Percentiles rank a stretch among this genome's conserved stretches.
Conservation (phyloP, 441 rosid species). For the Euphorbia celastroides region DNA sequence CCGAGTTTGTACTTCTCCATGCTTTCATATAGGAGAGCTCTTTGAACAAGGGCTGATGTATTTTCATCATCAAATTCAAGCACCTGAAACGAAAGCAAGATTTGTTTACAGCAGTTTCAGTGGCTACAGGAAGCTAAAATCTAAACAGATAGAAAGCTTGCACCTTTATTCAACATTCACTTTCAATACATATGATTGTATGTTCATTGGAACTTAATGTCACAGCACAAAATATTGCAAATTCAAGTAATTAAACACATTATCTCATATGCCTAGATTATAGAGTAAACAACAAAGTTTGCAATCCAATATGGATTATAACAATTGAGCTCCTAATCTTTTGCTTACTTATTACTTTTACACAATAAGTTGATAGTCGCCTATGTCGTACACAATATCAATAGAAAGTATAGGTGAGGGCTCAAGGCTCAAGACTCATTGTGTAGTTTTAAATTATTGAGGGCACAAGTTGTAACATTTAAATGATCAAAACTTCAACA, state of each 20-base stretch:
- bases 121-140: background rate
- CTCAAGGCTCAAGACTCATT: background rate
- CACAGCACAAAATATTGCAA: background rate
- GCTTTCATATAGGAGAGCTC: slow-evolving; percentile 88
- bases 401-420: background rate
- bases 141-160: background rate
- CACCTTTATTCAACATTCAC: background rate
- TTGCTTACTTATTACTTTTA: background rate
- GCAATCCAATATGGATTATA: background rate
- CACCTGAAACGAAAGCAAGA: slow-evolving; percentile 55
- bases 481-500: background rate
- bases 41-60: slow-evolving; percentile 71
- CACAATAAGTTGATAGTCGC: background rate
- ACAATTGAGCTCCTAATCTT: too few species aligned
- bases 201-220: too few species aligned
- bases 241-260: background rate
- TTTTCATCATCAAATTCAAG: slow-evolving; percentile 60
- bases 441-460: background rate
- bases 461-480: background rate
- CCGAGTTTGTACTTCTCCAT: slow-evolving; percentile 96
- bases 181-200: too few species aligned
- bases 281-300: background rate
- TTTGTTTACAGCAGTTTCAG: background rate
- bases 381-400: too few species aligned
- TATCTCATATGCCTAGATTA: background rate